Evolutionary conservation across 1,284 basidiomycete species (phyloP), one percentile per base, ranked within the genome.

Genomic region (Apiotrichum montevideense): DNA sequence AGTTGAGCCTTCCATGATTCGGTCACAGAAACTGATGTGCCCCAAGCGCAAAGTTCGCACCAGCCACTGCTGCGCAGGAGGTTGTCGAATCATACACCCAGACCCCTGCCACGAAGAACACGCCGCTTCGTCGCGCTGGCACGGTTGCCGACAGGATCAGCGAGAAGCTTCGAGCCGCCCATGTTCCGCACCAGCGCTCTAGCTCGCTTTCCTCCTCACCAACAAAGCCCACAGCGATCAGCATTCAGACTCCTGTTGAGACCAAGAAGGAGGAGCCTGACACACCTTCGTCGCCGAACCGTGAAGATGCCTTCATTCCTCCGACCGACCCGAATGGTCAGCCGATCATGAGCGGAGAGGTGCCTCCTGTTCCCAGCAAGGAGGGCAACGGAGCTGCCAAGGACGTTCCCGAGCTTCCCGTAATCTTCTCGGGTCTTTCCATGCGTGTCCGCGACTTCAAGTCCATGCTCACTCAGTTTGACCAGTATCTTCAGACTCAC

Each of bases 31-130:
- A 39, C 37, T 39, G 37, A 39, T 13, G 8, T 39, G 37, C 54
- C 3, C 21, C 9, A 57, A 88, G 90, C 71, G 87, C 83, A 48
- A 89, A 88, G 69, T 93, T 93, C 67, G 88, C 89, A 4, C 90
- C 90, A 2, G 84, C 68, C 3, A 60, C 66, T 0, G 58, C 62
- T 10, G 79, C 77, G 63, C 80, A 79, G 58, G 78, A 37, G 75
- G 75, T 14, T 2, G 21, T 58, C 9, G 87, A 90, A 73, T 83
- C 82, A 58, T 90, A 87, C 71, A 90, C 88, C 2, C 82, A 80
- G 10, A 88, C 88, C 14, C 88, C 88, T 8, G 82, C 82, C 13
- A 78, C 80, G 32, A 55, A 61, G 15, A 29, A 46, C 9, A 39
- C 46, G 40, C 59, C 58, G 15, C 64, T 73, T 34, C 61, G 53